Base-by-base conservation (phyloP, 2,329 filamentous ascomycete genomes). In the Aspergillus texensis region DNA sequence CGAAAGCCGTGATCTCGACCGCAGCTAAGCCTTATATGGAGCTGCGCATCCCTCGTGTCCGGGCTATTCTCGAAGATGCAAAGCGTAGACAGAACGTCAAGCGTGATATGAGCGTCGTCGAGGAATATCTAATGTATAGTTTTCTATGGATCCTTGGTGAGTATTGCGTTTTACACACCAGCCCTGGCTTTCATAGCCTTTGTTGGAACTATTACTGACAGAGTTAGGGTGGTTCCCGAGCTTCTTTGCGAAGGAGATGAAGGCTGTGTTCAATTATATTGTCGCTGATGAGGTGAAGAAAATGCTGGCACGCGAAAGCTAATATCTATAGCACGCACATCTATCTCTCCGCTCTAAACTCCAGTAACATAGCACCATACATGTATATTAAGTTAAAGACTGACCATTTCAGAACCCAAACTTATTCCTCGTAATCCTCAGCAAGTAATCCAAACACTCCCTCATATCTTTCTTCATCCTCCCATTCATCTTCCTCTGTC, bases 101-200 rank as follows among this genome's bases (percentile, higher is more conserved):
- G 63, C 67, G 71, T 46, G 64, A 76, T 39, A 74, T 79, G 72
- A 65, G 67, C 4, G 11, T 75, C 0, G 21, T 79, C 1, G 62
- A 74, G 61, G 79, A 81, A 62, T 78, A 70, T 61, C 24, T 73
- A 12, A 78, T 80, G 75, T 80, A 81, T 58, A 63, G 68, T 39
- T 58, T 72, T 8, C 70, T 81, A 57, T 80, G 75, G 69, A 59
- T 80, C 4, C 67, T 77, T 28, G 75, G 77, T 74, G 67, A 67
- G 73, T 68, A 30, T 30, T 8, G 10, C 57, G 5, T 30, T 10
- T n/a, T 41, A 8, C 3, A 4, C 4, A 10, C 9, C 0, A n/a
- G 6, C 39, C 5, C 39, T 10, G 9, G 6, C 16, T 8, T n/a
- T 6, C 8, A 16, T n/a, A 14, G 16, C 3, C 8, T 41, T n/a